Conservation (phyloP, 1,139 yeast genomes). For the Pneumocystis murina region DNA sequence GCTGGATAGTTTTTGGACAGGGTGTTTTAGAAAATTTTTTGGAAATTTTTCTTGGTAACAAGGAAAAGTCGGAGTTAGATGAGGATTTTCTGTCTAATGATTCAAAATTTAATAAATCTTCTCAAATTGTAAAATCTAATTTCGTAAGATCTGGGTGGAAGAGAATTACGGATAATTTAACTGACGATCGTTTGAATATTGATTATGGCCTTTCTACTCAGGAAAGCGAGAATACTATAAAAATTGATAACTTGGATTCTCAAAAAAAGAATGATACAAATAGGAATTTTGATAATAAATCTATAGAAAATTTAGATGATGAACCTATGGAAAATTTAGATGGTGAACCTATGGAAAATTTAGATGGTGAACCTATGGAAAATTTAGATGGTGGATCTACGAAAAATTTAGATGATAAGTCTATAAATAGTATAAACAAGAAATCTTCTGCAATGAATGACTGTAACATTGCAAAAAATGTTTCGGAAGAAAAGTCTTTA, state of each 20-base stretch:
- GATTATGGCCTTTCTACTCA: background rate
- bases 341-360: background rate
- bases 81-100: background rate
- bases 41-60: constrained; percentile 1
- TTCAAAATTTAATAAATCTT: constrained; percentile 1
- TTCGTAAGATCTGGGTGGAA: background rate
- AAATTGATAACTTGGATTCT: background rate
- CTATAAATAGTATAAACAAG: background rate
- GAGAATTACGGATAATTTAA: background rate
- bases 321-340: background rate
- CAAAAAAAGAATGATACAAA: background rate
- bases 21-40: constrained; percentile 1
- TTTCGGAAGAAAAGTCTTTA: background rate
- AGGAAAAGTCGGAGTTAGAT: background rate
- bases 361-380: background rate
- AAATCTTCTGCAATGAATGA: background rate
- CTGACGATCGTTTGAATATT: background rate
- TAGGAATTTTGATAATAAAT: background rate
- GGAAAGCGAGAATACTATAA: background rate
- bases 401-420: background rate
- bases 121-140: background rate
- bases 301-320: background rate
- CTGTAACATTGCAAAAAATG: background rate
- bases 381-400: background rate
- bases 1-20: constrained; percentile 7